These are phyloP conservation scores for Hortaea werneckii DNA, from an alignment of 2,329 filamentous ascomycete genomes.

Conservation along the genomic window DNA sequence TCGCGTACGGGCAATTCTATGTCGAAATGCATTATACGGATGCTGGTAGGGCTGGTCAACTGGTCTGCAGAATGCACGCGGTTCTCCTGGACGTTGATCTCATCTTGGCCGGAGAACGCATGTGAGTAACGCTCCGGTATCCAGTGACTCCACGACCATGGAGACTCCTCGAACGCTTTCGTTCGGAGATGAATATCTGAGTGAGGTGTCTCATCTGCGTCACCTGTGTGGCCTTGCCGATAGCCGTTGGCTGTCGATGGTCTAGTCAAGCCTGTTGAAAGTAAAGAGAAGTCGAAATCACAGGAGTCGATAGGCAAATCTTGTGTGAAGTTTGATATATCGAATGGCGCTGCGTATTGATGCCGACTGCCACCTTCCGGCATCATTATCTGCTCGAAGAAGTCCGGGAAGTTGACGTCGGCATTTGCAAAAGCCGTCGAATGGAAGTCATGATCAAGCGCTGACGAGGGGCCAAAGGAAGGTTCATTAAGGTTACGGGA, in stretches of 20 bases:
- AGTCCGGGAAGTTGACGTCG: slow-evolving; percentile 13
- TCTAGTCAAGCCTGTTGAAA: slow-evolving; percentile 12
- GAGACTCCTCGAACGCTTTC: slow-evolving; percentile 14
- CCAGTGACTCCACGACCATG: slow-evolving; percentile 20
- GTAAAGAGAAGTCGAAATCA: slow-evolving; percentile 18
- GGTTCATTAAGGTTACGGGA: neutral
- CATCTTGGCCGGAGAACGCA: slow-evolving; percentile 13
- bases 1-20: slow-evolving; percentile 14
- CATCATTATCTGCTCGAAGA: slow-evolving; percentile 23
- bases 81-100: slow-evolving; percentile 16
- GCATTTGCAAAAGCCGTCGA: neutral
- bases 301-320: slow-evolving; percentile 13
- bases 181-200: slow-evolving; percentile 12
- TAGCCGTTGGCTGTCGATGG: slow-evolving; percentile 9
- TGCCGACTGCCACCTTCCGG: slow-evolving; percentile 5
- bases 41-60: slow-evolving; percentile 14
- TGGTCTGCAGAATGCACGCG: slow-evolving; percentile 13
- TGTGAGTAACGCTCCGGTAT: slow-evolving; percentile 13
- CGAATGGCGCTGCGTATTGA: slow-evolving; percentile 7
- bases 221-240: neutral
- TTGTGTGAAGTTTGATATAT: slow-evolving; percentile 18
- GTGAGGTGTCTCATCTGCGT: neutral
- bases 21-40: slow-evolving; percentile 11
- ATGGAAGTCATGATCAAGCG: neutral
- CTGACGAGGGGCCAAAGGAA: too few relatives aligned